A percentile compares a stretch with the other conserved stretches of the same genome.
These are phyloP conservation scores for Eucalyptus brandiana DNA, from an alignment of 345 rosid genomes.

Conservation along the genomic window DNA sequence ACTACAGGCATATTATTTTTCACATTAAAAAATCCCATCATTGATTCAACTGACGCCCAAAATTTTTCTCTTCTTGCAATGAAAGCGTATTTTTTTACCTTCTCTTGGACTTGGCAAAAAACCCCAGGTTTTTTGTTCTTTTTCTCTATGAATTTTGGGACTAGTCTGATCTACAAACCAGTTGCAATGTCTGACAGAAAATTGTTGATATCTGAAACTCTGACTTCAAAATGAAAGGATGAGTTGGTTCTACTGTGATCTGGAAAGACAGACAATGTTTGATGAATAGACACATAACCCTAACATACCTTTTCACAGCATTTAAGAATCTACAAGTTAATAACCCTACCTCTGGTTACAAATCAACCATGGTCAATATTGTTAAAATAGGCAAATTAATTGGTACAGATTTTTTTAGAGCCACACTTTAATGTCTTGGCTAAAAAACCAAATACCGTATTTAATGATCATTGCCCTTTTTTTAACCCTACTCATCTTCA, in stretches of 20 bases:
- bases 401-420: not conserved
- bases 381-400: not conserved
- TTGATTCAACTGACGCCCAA: not conserved
- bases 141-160: not conserved
- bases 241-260: not conserved
- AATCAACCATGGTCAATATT: not conserved
- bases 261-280: not conserved
- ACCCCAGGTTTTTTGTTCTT: not conserved
- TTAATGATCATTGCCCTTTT: not conserved
- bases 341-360: not conserved
- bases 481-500: not conserved
- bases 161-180: not conserved
- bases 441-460: not conserved
- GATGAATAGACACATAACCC: not conserved
- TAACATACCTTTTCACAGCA: not conserved
- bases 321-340: not conserved
- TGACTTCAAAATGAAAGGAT: not conserved
- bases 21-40: not conserved
- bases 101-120: not conserved
- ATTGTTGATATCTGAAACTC: not conserved
- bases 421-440: not conserved
- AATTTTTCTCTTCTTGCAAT: not conserved
- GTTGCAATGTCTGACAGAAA: not conserved
- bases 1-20: not conserved
- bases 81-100: not conserved